phyloP scores from a whole-genome alignment of 1,284 basidiomycete species.

The Heliocybe sulcata region DNA sequence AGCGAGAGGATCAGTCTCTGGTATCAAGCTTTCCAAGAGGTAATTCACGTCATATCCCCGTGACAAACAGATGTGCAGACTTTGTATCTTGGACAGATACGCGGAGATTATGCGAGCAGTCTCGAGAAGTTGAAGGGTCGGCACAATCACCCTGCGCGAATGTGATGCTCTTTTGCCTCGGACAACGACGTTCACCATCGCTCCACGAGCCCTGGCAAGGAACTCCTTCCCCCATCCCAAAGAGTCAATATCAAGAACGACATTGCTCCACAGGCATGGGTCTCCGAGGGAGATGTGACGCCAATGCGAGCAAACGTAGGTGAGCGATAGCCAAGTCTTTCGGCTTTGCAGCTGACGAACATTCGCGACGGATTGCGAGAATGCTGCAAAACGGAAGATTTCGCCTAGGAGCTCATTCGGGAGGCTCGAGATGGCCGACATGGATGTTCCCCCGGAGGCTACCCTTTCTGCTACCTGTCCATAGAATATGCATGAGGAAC shows the following conservation, averaged over 20 bases:
- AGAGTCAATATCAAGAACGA: neutral
- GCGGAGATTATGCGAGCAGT: neutral
- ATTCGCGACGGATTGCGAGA: neutral
- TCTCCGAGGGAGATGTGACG: neutral
- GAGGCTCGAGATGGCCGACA: neutral
- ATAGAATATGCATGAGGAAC: too few relatives aligned
- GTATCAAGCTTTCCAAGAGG: neutral
- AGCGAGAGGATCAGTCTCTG: neutral
- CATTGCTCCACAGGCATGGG: neutral
- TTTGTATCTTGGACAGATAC: neutral
- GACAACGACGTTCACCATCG: neutral
- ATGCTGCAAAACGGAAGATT: neutral
- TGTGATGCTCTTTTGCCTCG: neutral
- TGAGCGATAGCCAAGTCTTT: neutral
- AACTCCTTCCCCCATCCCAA: neutral
- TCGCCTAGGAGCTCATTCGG: neutral
- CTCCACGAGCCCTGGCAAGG: neutral
- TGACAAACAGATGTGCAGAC: neutral
- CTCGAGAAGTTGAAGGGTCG: neutral
- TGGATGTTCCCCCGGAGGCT: neutral
- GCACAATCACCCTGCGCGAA: neutral
- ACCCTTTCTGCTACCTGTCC: neutral
- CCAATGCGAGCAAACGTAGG: neutral
- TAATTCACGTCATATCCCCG: neutral
- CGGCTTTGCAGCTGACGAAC: neutral